Base-by-base conservation (phyloP, 2,329 filamentous ascomycete genomes). In the Claviceps pusilla region DNA sequence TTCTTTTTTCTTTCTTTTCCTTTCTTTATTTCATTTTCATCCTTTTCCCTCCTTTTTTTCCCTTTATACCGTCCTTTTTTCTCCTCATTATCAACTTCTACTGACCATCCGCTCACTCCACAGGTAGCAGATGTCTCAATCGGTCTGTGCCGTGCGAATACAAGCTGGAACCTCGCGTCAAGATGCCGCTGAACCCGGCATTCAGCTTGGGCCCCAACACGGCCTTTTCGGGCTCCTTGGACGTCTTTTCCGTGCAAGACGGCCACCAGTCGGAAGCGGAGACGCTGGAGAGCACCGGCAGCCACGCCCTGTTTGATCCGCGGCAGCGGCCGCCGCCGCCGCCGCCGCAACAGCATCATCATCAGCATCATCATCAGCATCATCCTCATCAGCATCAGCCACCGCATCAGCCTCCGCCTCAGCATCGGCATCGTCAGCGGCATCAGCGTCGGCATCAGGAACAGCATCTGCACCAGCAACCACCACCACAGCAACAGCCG, bases 171-270 rank as follows among this genome's bases (percentile, higher is more conserved):
- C 55, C 55, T 41, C 52, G 55, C 45, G 50, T 56, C 37, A 56
- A 56, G 52, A 28, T 56, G 55, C 55, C 55, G 33, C 46, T 56
- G 48, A 56, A 56, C 50, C 55, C 55, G 35, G 55, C 55, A 19
- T 56, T 54, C 52, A 53, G 51, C 48, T 16, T 56, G 49, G 55
- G 52, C 4, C 39, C 55, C 28, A 54, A 50, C 16, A 14, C 52
- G 19, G 33, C 52, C 14, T 56, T 56, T 37, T 54, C 55, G 14
- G 46, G 52, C 12, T 52, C 55, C 14, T 16, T 56, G 45, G 55
- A 56, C 28, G 52, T 56, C 19, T 54, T 54, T 49, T 56, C 52
- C 47, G n/a, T 48, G n/a, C 52, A 52, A 12, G 24, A 51, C 43
- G 10, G 39, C 5, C 45, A 41, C 29, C 43, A 46, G 35, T 16